Evolutionary conservation across 2,329 filamentous ascomycete genomes (phyloP).

Genomic region (Ceratocystis diversiconidia): DNA sequence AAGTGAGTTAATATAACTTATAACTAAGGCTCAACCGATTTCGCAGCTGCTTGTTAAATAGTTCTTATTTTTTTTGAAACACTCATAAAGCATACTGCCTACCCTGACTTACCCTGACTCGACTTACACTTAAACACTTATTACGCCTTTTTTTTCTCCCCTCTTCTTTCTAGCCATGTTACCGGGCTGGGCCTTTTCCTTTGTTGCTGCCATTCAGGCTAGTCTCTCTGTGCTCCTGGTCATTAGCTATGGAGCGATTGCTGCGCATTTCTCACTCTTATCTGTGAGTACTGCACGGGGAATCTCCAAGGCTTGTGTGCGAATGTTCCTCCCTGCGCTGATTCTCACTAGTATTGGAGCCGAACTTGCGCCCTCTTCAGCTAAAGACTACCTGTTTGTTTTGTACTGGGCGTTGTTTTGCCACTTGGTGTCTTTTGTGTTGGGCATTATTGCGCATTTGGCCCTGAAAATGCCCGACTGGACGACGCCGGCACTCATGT

Average conservation of each 20-base stretch:
- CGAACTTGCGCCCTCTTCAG: conserved; percentile 24
- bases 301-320: conserved; percentile 34
- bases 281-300: conserved; percentile 26
- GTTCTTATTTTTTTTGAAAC: background rate
- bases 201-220: conserved; percentile 34
- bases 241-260: conserved; percentile 31
- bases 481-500: conserved; percentile 33
- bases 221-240: conserved; percentile 34
- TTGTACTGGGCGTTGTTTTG: conserved; percentile 20
- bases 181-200: conserved; percentile 20
- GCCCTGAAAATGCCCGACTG: conserved; percentile 32
- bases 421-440: conserved; percentile 28
- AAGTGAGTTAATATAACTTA: background rate
- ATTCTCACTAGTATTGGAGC: conserved; percentile 33
- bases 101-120: background rate
- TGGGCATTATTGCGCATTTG: conserved; percentile 28
- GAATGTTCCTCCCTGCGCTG: conserved; percentile 34
- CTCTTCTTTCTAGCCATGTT: background rate
- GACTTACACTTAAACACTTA: background rate
- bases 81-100: background rate
- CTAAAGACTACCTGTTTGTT: conserved; percentile 27
- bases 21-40: background rate
- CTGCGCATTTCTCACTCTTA: conserved; percentile 29
- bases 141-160: background rate
- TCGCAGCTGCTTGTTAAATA: background rate